Percentiles rank a stretch among this genome's conserved stretches.
These are phyloP conservation scores for Boletus reticuloceps DNA, from an alignment of 768 basidiomycete genomes.

Conservation along the genomic window DNA sequence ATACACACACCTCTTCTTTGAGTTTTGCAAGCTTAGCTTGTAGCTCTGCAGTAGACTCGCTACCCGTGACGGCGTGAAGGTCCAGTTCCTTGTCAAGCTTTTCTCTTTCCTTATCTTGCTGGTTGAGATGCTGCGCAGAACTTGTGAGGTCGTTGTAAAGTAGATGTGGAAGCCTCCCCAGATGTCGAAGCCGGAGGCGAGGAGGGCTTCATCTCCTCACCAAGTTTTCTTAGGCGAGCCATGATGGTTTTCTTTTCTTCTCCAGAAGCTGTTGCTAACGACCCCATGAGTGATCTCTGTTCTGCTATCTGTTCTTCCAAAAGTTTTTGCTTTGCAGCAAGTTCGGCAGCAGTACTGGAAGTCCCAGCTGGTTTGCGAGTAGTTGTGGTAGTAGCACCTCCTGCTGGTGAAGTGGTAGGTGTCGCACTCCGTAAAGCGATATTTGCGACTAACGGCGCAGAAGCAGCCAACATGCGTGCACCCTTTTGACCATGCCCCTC, in stretches of 20 bases:
- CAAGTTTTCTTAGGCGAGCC: constrained; percentile 68
- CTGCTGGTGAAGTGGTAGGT: constrained; percentile 38
- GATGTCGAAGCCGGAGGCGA: constrained; percentile 29
- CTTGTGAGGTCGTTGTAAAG: constrained; percentile 22
- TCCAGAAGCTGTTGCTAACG: constrained; percentile 56
- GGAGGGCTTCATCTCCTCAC: constrained; percentile 68
- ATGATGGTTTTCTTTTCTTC: constrained; percentile 82
- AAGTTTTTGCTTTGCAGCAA: constrained; percentile 73
- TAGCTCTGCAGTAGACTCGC: constrained; percentile 63
- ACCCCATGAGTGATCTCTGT: constrained; percentile 82
- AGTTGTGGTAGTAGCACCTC: constrained; percentile 19
- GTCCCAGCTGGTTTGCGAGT: constrained; percentile 38
- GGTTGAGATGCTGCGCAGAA: constrained; percentile 34
- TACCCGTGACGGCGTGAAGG: constrained; percentile 42
- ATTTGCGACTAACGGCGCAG: constrained; percentile 72
- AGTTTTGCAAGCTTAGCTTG: constrained; percentile 74
- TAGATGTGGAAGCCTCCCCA: constrained; percentile 25
- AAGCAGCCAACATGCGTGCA: constrained; percentile 74
- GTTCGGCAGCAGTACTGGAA: constrained; percentile 41
- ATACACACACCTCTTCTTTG: constrained; percentile 65
- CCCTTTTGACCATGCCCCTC: constrained; percentile 86
- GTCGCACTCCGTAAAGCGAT: constrained; percentile 50
- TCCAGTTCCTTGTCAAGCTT: constrained; percentile 84
- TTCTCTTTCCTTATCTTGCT: constrained; percentile 59
- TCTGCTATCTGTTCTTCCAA: constrained; percentile 83